Percentiles rank a stretch among this genome's conserved stretches.
These are phyloP conservation scores for Aegilops speltoides DNA, from an alignment of 176 grass and related monocot species.

Conservation along the genomic window DNA sequence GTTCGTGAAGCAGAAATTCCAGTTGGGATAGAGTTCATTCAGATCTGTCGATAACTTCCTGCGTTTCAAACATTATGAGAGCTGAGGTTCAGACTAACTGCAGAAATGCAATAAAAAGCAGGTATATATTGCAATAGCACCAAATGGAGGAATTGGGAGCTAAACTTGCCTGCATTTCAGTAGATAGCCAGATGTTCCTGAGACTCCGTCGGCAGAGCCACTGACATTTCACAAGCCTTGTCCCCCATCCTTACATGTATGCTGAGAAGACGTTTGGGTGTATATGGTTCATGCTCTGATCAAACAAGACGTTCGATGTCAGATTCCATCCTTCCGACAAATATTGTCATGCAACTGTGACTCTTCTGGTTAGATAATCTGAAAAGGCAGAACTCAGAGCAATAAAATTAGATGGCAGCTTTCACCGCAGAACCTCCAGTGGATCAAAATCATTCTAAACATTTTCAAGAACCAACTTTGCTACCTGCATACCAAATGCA, in stretches of 20 bases:
- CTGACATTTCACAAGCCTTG: constrained; percentile 73
- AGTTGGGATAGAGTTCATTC: constrained; percentile 30
- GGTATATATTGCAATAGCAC: background rate
- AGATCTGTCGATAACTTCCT: constrained; percentile 54
- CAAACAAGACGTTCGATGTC: constrained; percentile 60
- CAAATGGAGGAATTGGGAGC: background rate
- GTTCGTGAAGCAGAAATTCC: constrained; percentile 76
- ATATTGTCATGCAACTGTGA: constrained; percentile 17
- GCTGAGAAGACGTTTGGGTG: constrained; percentile 56
- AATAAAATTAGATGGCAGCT: background rate
- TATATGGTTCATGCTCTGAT: constrained; percentile 58
- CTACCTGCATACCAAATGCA: constrained; percentile 66
- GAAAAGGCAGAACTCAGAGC: background rate
- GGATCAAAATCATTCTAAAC: background rate
- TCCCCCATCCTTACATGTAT: constrained; percentile 80
- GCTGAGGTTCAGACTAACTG: background rate
- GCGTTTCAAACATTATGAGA: background rate
- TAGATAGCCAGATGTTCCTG: constrained; percentile 64
- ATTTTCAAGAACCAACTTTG: constrained; percentile 50
- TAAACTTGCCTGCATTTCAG: constrained; percentile 67
- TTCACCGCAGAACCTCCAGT: constrained; percentile 30
- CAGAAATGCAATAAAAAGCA: background rate
- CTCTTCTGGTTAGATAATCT: background rate
- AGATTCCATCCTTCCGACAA: constrained; percentile 10
- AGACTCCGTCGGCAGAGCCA: constrained; percentile 42